Conservation (phyloP, 129 eudicot genomes). For the Flaveria ramosissima region DNA sequence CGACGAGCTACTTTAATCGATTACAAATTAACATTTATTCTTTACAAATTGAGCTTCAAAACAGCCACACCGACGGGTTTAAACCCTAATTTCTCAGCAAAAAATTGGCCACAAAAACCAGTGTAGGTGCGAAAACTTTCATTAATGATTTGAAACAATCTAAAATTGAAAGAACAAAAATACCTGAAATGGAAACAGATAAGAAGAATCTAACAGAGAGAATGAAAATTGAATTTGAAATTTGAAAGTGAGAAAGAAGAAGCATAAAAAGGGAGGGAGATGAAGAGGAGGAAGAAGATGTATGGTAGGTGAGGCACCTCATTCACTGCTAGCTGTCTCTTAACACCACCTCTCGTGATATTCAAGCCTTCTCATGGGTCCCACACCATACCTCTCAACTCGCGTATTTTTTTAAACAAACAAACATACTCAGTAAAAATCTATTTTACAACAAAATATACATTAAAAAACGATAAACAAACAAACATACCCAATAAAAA, state of each 20-base stretch:
- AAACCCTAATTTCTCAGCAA: constrained; percentile 32
- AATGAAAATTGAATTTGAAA: background rate
- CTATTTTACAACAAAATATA: too few relatives aligned
- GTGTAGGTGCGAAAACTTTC: background rate
- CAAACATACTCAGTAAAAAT: too few relatives aligned
- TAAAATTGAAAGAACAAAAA: background rate
- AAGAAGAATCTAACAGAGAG: background rate
- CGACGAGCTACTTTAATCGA: too few relatives aligned
- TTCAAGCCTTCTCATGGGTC: constrained; percentile 5
- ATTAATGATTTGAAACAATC: background rate
- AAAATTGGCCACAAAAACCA: background rate
- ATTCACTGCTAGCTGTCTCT: constrained; percentile 74
- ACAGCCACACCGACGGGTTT: too few relatives aligned
- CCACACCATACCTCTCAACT: constrained; percentile 17
- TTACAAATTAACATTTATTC: constrained; percentile 4
- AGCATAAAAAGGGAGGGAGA: constrained; percentile 36
- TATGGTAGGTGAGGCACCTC: constrained; percentile 71
- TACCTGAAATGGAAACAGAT: background rate
- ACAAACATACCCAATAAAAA: too few relatives aligned
- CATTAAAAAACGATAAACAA: too few relatives aligned
- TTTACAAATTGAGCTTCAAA: background rate
- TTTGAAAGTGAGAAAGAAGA: constrained; percentile 31
- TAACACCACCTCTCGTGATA: too few relatives aligned
- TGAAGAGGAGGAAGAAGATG: constrained; percentile 17
- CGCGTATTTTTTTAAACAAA: too few relatives aligned